Base-by-base conservation (phyloP, 129 eudicot genomes). In the Scalesia atractyloides region DNA sequence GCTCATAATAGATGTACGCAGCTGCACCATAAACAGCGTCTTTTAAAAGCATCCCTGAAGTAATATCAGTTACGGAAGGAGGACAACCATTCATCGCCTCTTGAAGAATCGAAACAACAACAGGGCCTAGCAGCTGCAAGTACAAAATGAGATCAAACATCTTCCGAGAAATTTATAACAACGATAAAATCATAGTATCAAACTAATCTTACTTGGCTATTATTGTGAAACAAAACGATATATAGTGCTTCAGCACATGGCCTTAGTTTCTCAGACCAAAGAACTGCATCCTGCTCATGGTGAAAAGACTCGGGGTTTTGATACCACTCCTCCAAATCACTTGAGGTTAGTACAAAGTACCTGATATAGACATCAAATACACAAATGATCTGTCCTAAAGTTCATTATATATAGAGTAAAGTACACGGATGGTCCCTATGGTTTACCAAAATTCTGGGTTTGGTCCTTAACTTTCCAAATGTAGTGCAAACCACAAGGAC, bases 1-100 rank as follows among this genome's bases (percentile, higher is more conserved):
- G 96, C 66, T 91, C 97, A 80, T 95, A 95, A 75, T 90, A 90
- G 41, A 95, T 91, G 62, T 91, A 95, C 64, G 99, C 99, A 75
- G 99, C 97, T 72, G 99, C 97, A 76, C 94, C 91, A 80, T 95
- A 95, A 61, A 96, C 99, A 83, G 99, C 99, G 68, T 95, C 99
- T 75, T 95, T 94, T 68, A 94, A 80, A 80, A 94, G 99, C 79
- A 94, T 75, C 48, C 86, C 91, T 41, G 88, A 84, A 69, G 91
- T 90, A 48, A 94, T 90, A 51, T 94, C 99, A 73, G 84, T 86
- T 39, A 90, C 88, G 69, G 99, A 84, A 79, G 92, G 80, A 72
- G 99, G 94, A 30, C 96, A 94, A 14, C 88, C 89, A 64, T 59
- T 85, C 99, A 94, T 94, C 62, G 97, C 97, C 82, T 94, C 99